Base-by-base conservation (phyloP, 2,329 filamentous ascomycete species). In the Cercospora beticola region DNA sequence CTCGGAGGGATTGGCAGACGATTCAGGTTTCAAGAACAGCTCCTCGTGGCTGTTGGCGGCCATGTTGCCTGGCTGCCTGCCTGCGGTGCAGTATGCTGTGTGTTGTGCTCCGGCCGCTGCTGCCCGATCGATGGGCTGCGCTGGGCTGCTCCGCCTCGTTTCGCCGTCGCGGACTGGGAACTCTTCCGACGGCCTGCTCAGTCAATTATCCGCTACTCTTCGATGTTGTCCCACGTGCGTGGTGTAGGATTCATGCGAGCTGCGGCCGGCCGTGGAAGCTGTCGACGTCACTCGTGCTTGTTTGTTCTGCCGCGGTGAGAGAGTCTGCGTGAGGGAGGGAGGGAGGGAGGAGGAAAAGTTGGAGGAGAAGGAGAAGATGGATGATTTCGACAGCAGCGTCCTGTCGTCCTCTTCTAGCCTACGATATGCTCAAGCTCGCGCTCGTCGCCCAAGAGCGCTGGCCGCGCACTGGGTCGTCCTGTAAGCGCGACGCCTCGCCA, bases 21-120 rank as follows among this genome's bases (percentile, higher is more conserved):
- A 65, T 18, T 66, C 66, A 18, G 70, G 61, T 60, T 71, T 66
- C 66, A 73, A 52, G 67, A 73, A 74, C 30, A 74, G 67, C 67
- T 74, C 72, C 64, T 72, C 67, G 60, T 61, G 63, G 64, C 68
- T 70, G 62, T 64, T 61, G 68, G 64, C 56, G 18, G 62, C 49
- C 62, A 64, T 64, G 18, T 10, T 63, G 36, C 33, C 60, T 49
- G 14, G 40, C 43, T 63, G 60, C 33, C 33, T 36, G 36, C 33
- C 5, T 40, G 33, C 31, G 10, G 33, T 40, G 36, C 36, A 40
- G 36, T 40, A 40, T 40, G 36, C 16, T 4, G 36, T 52, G 54
- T 58, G 62, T 21, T 36, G 46, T 33, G 62, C 62, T 64, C 46
- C 43, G 40, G 46, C 62, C 49, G 43, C 62, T 36, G 26, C 62